Evolutionary conservation across 78 protist species (phyloP).

Genomic region (Emiliania huxleyi): DNA sequence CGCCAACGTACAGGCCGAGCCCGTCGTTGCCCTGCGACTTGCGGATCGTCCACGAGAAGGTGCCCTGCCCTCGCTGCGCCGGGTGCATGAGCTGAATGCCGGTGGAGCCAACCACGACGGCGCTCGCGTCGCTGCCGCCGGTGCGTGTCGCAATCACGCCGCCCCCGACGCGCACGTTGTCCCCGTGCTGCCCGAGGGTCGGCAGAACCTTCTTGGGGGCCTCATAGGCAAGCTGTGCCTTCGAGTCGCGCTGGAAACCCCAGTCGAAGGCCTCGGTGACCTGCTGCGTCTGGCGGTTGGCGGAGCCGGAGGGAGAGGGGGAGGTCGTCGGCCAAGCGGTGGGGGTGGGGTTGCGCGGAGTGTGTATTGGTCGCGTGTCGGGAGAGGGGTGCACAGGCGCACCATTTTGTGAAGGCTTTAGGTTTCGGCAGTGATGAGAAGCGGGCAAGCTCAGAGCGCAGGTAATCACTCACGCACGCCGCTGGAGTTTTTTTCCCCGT

Average conservation of each 20-base stretch:
- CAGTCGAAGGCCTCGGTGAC: neutral
- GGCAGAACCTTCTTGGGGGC: neutral
- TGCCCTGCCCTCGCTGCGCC: neutral
- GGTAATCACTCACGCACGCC: too few relatives aligned
- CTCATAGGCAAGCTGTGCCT: neutral
- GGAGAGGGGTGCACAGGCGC: too few relatives aligned
- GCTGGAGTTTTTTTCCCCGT: too few relatives aligned
- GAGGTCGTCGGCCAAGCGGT: too few relatives aligned
- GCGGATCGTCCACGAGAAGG: neutral
- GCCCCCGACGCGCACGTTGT: neutral
- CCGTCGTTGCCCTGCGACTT: neutral
- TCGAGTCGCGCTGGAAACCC: neutral
- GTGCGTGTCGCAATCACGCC: neutral
- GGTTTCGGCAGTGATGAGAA: too few relatives aligned
- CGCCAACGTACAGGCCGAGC: neutral
- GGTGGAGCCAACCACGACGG: neutral
- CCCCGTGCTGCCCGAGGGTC: neutral
- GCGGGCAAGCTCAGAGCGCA: too few relatives aligned
- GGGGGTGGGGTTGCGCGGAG: too few relatives aligned
- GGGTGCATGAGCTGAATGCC: neutral
- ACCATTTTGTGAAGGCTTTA: too few relatives aligned
- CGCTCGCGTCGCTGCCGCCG: neutral
- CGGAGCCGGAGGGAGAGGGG: too few relatives aligned
- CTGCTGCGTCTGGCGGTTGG: too few relatives aligned
- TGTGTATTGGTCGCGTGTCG: too few relatives aligned